Evolutionary conservation across 75 land plant species (phyloP), one percentile per base, ranked within the genome.

Genomic region (Pinus tabuliformis): DNA sequence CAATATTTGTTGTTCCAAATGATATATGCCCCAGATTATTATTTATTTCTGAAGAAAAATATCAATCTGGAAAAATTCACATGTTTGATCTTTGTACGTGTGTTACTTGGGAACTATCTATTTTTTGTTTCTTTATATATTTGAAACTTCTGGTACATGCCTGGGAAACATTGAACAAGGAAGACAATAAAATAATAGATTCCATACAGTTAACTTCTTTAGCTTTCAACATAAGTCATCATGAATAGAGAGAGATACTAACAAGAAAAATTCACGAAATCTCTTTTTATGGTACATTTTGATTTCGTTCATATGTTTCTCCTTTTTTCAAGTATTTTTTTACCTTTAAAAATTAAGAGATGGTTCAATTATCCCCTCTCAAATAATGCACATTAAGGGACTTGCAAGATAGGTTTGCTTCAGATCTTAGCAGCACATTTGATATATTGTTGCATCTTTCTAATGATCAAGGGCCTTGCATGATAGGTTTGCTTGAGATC

Each of bases 201-300:
- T 91, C 72, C 91, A 91, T 72, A 89, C 91, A 42, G 85, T 85
- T 74, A 75, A 86, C 7, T 85, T 91, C 3, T 76, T 92, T 28
- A 86, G 89, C 61, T 87, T 89, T 87, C 92, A 91, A 78, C 30
- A 22, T 75, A 39, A 45, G 15, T 8, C 54, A 9, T 1, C 54
- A 49, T 49, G 54, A 49, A 87, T 87, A 39, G 92, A 91, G n/a
- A 21, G 87, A 89, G 21, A 76, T 20, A 73, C 85, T 13, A 78
- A 86, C 42, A 79, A 91, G 87, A 91, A 87, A 63, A 60, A 20
- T 7, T 20, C 62, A 60, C 62, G 2, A 49, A 49, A 49, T 49
- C 54, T 8, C 54, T 49, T 49, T 49, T 49, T 49, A 49, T 60
- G n/a, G 21, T 60, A 20, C 62, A 60, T 60, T 20, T 20, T 60